These are phyloP conservation scores for Trypanosoma cruzi DNA, from an alignment of 208 protist species.

Conservation along the genomic window DNA sequence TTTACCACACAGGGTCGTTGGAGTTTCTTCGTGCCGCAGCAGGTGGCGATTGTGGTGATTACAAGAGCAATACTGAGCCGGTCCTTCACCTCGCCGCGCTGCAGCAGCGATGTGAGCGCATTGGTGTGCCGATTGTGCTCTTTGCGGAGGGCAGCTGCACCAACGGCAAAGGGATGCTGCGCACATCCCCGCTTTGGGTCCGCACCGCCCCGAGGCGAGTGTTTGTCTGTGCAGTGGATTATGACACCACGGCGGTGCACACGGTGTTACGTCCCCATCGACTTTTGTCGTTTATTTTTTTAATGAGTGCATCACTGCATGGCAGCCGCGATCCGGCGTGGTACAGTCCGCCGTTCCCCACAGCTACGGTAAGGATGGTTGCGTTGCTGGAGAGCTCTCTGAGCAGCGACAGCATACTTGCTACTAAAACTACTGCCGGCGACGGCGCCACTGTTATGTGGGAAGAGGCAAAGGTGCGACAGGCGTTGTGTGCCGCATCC, in stretches of 20 bases:
- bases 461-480: conserved; percentile 28
- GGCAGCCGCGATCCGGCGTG: conserved; percentile 54
- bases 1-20: conserved; percentile 43
- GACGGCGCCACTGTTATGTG: conserved; percentile 1
- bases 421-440: background rate
- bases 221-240: conserved; percentile 45
- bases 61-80: background rate
- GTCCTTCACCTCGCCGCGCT: conserved; percentile 30
- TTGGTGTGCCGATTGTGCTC: conserved; percentile 56
- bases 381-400: background rate
- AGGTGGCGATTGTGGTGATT: conserved; percentile 14
- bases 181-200: conserved; percentile 27
- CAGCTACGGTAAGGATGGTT: conserved; percentile 35
- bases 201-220: conserved; percentile 1
- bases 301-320: conserved; percentile 48
- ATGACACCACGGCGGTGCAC: conserved; percentile 62
- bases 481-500: conserved; percentile 33
- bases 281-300: conserved; percentile 36
- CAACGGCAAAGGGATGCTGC: conserved; percentile 75
- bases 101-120: conserved; percentile 35
- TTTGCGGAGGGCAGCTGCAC: conserved; percentile 73
- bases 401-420: background rate
- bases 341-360: conserved; percentile 60
- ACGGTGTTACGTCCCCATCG: conserved; percentile 47
- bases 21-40: conserved; percentile 31